phyloP scores from a whole-genome alignment of 805 yeast species.

The Barnettozyma wickerhamii region DNA sequence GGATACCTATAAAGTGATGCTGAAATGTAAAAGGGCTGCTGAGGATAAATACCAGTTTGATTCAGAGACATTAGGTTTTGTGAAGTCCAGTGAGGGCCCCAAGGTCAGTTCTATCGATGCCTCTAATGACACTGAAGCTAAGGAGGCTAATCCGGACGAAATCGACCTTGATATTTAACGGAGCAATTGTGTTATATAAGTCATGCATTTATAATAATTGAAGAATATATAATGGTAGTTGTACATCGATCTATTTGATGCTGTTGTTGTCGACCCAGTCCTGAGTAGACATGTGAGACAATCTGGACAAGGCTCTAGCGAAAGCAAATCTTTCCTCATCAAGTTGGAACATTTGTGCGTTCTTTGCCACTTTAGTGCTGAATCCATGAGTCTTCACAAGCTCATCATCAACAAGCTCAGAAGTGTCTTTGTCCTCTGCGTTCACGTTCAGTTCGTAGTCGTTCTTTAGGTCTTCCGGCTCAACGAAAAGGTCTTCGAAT shows the following conservation, averaged over 20 bases:
- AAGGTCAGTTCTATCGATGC: constrained; percentile 27
- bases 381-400: constrained; percentile 75
- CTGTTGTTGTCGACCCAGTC: constrained; percentile 70
- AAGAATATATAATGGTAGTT: too few relatives aligned
- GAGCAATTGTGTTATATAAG: too few relatives aligned
- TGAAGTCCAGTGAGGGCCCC: constrained; percentile 37
- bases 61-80: constrained; percentile 42
- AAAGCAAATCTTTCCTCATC: constrained; percentile 97
- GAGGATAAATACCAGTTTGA: constrained; percentile 29
- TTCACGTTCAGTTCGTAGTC: constrained; percentile 28
- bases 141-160: constrained; percentile 47
- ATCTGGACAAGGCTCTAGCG: constrained; percentile 87
- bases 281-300: constrained; percentile 89
- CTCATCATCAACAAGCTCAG: constrained; percentile 45
- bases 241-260: constrained; percentile 7
- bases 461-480: constrained; percentile 53
- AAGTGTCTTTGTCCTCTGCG: constrained; percentile 23
- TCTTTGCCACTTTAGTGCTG: constrained; percentile 63
- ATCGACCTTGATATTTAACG: constrained; percentile 50
- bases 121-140: constrained; percentile 5
- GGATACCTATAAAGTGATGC: constrained; percentile 67
- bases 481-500: constrained; percentile 80
- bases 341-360: constrained; percentile 73
- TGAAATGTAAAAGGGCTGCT: constrained; percentile 48
- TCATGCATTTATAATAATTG: too few relatives aligned